Base-by-base conservation (phyloP, 2,329 filamentous ascomycete species). In the Fusarium chlamydosporum region DNA sequence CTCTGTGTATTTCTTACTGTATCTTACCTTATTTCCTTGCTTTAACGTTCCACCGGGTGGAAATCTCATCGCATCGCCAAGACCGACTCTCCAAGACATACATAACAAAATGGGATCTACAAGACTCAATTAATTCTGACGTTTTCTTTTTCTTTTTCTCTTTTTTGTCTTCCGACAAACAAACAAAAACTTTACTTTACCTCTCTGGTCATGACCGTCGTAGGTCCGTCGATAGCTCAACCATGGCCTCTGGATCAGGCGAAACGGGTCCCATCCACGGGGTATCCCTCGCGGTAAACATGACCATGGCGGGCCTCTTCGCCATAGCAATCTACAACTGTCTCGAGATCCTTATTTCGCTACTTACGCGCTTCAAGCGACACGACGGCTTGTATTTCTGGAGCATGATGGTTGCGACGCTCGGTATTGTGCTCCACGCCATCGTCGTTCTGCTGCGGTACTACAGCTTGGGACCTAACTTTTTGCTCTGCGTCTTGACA, bases 391-490 rank as follows among this genome's bases (percentile, higher is more conserved):
- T 70, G 6, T 70, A 70, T 12, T 70, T 70, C 35, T 70, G 67
- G 62, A 68, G 62, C 33, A 70, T 70, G 67, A 15, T 65, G 31
- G 45, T 48, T 0, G 67, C 67, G 0, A 70, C 67, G 0, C 43
- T 70, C 20, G 67, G 67, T 0, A 70, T 70, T 11, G 2, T 56
- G 4, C 54, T 70, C 2, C 67, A 70, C 31, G 50, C 62, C 0
- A 70, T 70, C 13, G 67, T 70, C 3, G 67, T 70, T 2, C n/a
- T 70, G 29, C 29, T 70, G 15, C 64, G 67, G 9, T 70, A 70
- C 51, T 70, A 70, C 58, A 63, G 57, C 42, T 7, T 70, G 41
- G 67, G 67, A 2, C 67, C 67, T 1, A 70, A 70, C 33, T 68
- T 70, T 27, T 34, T 59, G 11, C 58, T 70, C 18, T 70, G 53